These are phyloP conservation scores for Nemania abortiva DNA, from an alignment of 2,329 filamentous ascomycete genomes.

Conservation along the genomic window DNA sequence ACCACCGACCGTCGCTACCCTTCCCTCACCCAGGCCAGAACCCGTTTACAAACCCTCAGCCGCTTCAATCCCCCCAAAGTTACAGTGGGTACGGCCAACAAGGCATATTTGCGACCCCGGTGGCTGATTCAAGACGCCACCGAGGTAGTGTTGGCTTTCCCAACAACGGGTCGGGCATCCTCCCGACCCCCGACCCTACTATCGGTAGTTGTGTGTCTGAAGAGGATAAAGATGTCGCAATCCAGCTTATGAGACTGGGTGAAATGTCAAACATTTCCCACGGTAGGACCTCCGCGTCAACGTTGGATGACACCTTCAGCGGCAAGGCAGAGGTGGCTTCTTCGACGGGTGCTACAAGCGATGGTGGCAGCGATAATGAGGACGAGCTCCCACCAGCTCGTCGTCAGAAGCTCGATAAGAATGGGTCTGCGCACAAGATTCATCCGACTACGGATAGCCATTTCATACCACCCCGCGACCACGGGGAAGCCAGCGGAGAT, in stretches of 20 bases:
- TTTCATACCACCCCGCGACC: constrained; percentile 59
- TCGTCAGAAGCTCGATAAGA: constrained; percentile 66
- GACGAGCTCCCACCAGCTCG: constrained; percentile 70
- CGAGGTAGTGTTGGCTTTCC: constrained; percentile 72
- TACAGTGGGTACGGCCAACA: constrained; percentile 70
- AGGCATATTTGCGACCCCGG: constrained; percentile 72
- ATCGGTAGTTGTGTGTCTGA: constrained; percentile 97
- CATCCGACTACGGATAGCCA: constrained; percentile 66
- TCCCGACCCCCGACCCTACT: constrained; percentile 96
- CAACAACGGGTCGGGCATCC: constrained; percentile 66
- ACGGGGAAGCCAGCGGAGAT: constrained; percentile 67
- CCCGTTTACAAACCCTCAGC: constrained; percentile 80
- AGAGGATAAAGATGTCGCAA: constrained; percentile 91
- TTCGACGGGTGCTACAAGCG: constrained; percentile 86
- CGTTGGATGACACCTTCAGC: constrained; percentile 92
- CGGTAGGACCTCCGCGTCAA: constrained; percentile 92
- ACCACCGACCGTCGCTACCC: constrained; percentile 78
- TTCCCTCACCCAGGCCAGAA: constrained; percentile 82
- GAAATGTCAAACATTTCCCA: constrained; percentile 95
- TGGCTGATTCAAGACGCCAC: constrained; percentile 71
- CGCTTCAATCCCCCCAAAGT: constrained; percentile 86
- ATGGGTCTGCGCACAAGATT: constrained; percentile 59
- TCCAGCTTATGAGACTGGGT: constrained; percentile 95
- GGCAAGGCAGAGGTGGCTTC: constrained; percentile 87
- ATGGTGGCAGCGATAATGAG: constrained; percentile 77